Percentiles rank a stretch among this genome's conserved stretches.
phyloP scores from a whole-genome alignment of 129 eudicot genomes.

The sunflower (Helianthus annuus) region HanXRQr2.0-SUNRISE NC_035444.2:77331613-77332112 shows the following conservation, averaged over 20 bases:
- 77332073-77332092: neutral
- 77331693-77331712: constrained; percentile 77
- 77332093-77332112: neutral
- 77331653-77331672: constrained; percentile 67
- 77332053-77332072: neutral
- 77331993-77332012: constrained; percentile 1
- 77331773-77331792: neutral
- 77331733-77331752: constrained; percentile 73
- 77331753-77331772: constrained; percentile 75
- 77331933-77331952: neutral
- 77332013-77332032: neutral
- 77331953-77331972: neutral
- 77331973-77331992: neutral
- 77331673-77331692: constrained; percentile 56
- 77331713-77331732: constrained; percentile 90
- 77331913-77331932: neutral
- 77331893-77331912: constrained; percentile 10
- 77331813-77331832: neutral
- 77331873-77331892: neutral
- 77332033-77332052: neutral
- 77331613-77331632: constrained; percentile 96
- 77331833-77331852: neutral
- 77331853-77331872: neutral
- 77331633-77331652: constrained; percentile 98
- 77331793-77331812: neutral